Base-by-base conservation (phyloP, 164 flowering plant species). In the Liquidambar formosana region DNA sequence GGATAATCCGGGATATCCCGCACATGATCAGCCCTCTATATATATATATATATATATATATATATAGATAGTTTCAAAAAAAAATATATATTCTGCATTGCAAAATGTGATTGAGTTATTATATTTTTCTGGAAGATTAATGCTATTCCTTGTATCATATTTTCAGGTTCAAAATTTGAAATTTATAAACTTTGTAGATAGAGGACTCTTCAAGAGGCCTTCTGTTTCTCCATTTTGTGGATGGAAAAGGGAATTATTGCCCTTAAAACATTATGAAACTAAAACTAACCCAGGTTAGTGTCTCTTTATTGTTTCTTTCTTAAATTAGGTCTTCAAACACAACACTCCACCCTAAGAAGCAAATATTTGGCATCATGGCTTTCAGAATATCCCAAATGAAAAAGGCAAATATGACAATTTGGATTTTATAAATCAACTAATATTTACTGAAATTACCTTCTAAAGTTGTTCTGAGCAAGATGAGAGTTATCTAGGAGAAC, bases 381-480 rank as follows among this genome's bases (percentile, higher is more conserved):
- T 26, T 33, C 41, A 33, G 41, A 33, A 33, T 2, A 33, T 33
- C 41, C 6, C 41, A 33, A 33, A 33, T 33, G 41, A 33, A 33
- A 33, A 33, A 33, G n/a, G n/a, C 41, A 33, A 33, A 33, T 33
- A 33, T 2, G 41, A 33, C 41, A 33, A 6, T 2, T 6, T 6
- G 41, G 41, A 33, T 33, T 33, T 33, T 33, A 33, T 2, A 33
- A 33, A 6, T 33, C 41, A 6, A 6, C 6, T 33, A 33, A 33
- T 33, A 61, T 11, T 18, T 38, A 57, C n/a, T 18, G 0, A 13
- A 5, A 16, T 69, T 64, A 83, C 86, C 88, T 84, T 74, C 46
- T 59, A 51, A 56, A 45, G 63, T 63, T 62, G 45, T 73, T 64
- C 18, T 23, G 75, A 61, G 62, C 21, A 63, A 63, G 44, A 64